Evolutionary conservation across 1,139 yeast species (phyloP), one percentile per base, ranked within the genome.

Genomic region (Candida tetrigidarum): DNA sequence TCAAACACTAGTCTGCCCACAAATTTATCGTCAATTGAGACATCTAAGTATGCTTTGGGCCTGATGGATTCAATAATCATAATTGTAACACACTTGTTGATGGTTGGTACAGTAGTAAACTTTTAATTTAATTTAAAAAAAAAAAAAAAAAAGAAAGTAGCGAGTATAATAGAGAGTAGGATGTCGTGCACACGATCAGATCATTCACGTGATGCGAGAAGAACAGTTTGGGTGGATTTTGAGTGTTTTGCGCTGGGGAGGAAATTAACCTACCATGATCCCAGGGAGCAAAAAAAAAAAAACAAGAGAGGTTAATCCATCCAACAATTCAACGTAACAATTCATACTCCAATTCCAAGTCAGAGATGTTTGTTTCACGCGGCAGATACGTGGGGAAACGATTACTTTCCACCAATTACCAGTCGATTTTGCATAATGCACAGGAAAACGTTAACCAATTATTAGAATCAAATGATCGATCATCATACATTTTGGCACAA

Each of bases 1-100:
- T 86, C 85, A 25, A 84, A 57, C 1, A 88, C 90, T 1, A 89
- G 65, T 46, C 96, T 70, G 0, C 96, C 96, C 2, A 71, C 54
- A 1, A 66, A 60, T 10, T 58, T 62, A 0, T 61, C 71, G 12
- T 76, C 77, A 20, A 85, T 76, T 1, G 71, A 51, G 11, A 88
- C 68, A 60, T 88, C 96, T 11, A 88, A 56, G 58, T 62, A 88
- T 0, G 76, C 84, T 34, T 65, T 55, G 1, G 68, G 66, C 46
- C 66, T 55, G 3, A 63, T 53, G 8, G 55, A 42, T 48, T 69
- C 72, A 23, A 71, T 64, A 46, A 65, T 66, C 77, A 71, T 71
- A 25, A 25, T 11, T 15, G 9, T 10, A 30, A 2, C n/a, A 16
- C 22, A n/a, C n/a, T n/a, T n/a, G n/a, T n/a, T n/a, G n/a, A n/a